Conservation (phyloP, 306 rosid genomes). For the Casuarina cunninghamiana region DNA sequence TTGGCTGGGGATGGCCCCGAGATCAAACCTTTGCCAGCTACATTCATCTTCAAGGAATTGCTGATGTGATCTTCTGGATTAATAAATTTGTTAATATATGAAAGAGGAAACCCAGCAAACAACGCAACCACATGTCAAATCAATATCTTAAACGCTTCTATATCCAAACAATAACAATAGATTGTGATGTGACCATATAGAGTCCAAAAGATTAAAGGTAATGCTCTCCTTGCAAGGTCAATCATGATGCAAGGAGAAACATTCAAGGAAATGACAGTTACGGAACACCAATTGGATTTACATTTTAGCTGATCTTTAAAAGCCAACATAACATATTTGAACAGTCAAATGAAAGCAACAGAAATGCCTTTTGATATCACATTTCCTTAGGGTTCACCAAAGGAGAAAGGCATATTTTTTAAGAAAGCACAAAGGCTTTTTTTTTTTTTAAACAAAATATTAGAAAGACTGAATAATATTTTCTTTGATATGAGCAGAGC, state of each 20-base stretch:
- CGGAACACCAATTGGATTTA: not conserved
- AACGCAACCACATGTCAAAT: not conserved
- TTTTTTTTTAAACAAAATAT: not conserved
- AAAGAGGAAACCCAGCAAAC: not conserved
- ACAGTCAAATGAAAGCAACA: constrained; percentile 2
- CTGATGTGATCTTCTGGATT: constrained; percentile 27
- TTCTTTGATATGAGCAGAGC: not conserved
- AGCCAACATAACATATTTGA: not conserved
- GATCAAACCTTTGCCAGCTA: constrained; percentile 41
- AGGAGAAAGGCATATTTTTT: not conserved
- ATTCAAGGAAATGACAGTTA: not conserved
- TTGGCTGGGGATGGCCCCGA: constrained; percentile 48
- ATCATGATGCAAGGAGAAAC: not conserved
- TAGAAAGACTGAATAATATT: not conserved
- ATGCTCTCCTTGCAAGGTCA: not conserved
- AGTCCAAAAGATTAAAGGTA: not conserved
- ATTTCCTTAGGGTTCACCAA: not conserved
- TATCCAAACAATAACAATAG: not conserved
- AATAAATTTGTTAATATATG: constrained; percentile 5
- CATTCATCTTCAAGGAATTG: constrained; percentile 31
- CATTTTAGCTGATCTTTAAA: not conserved
- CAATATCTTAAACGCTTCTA: not conserved
- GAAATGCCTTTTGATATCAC: not conserved
- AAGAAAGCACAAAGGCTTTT: not conserved
- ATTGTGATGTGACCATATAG: not conserved